A percentile compares a stretch with the other conserved stretches of the same genome.
phyloP scores from a whole-genome alignment of 2,329 filamentous ascomycete species.

The Alternaria dauci region DNA sequence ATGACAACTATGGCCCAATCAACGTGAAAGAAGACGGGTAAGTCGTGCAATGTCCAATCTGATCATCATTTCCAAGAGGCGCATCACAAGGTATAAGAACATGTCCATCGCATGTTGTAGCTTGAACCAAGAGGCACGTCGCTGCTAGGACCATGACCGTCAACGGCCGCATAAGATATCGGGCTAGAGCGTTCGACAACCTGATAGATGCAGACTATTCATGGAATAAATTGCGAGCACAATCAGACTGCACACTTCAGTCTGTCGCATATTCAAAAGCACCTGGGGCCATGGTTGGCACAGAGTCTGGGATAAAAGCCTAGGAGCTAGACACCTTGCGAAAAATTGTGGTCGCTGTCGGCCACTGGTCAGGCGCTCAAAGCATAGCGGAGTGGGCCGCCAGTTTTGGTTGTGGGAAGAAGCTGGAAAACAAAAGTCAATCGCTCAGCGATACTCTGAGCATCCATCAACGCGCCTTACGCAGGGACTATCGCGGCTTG shows the following conservation, averaged over 20 bases:
- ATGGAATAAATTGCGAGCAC: slow-evolving; percentile 9
- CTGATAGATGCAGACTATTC: slow-evolving; percentile 2
- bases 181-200: slow-evolving; percentile 9
- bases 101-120: neutral
- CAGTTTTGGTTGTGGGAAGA: slow-evolving; percentile 35
- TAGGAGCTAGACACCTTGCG: slow-evolving; percentile 22
- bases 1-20: slow-evolving; percentile 61
- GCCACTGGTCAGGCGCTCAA: slow-evolving; percentile 30
- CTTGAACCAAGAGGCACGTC: neutral
- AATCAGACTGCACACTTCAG: slow-evolving; percentile 5
- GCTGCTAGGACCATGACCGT: slow-evolving; percentile 3
- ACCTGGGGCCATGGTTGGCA: slow-evolving; percentile 12
- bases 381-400: slow-evolving; percentile 36
- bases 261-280: slow-evolving; percentile 13
- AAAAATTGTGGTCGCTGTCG: slow-evolving; percentile 26
- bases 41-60: slow-evolving; percentile 55
- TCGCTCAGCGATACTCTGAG: slow-evolving; percentile 44
- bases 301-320: slow-evolving; percentile 20
- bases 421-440: slow-evolving; percentile 42
- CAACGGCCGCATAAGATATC: slow-evolving; percentile 3
- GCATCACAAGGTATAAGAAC: slow-evolving; percentile 35
- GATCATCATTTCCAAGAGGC: slow-evolving; percentile 20
- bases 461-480: slow-evolving; percentile 44
- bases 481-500: slow-evolving; percentile 47
- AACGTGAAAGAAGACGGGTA: slow-evolving; percentile 93